Evolutionary conservation across 1,139 yeast genomes (phyloP), one percentile per base, ranked within the genome.

Genomic region (Yamadazyma taylorii): DNA sequence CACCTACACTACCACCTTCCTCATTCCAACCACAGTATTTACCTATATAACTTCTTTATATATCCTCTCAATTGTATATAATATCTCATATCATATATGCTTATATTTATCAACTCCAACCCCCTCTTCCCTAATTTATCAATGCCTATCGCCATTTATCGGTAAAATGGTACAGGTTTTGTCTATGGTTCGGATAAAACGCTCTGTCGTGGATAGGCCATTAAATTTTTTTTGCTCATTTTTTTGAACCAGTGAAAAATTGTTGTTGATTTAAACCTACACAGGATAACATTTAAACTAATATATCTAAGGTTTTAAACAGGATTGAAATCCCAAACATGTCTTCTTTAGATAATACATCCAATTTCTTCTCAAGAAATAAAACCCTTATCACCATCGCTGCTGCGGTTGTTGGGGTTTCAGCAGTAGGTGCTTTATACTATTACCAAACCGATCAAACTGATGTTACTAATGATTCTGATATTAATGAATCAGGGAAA

Each of bases 391-490:
- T 82, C 36, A 66, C 73, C 28, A 62, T 79, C 34, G 73, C 85
- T 24, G 78, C 86, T 2, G 77, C 86, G 3, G 69, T 78, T 41
- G 82, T 83, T 29, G 83, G 84, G 42, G 73, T 74, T 34, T 69
- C 82, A 32, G 78, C 84, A 23, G 79, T 76, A 35, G 79, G 79
- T n/a, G 81, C 83, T 33, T 75, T 50, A 4, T 42, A 46, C 24
- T 47, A 46, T 26, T 40, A 36, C 15, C 39, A 38, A 14, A 38
- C 38, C 22, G 42, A 38, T 30, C 39, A 31, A 22, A 25, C 45
- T 11, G 13, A 6, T 17, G 16, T 11, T 16, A 6, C 31, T 5
- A 24, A 19, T 11, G 19, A 28, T 7, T 76, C 34, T 73, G 41
- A 46, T 33, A 43, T 54, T 16, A 48, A 43, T 8, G 34, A 51